A percentile compares a stretch with the other conserved stretches of the same genome.
These are phyloP conservation scores for Chamaecrista fasciculata DNA, from an alignment of 306 rosid genomes.

Conservation along the genomic window DNA sequence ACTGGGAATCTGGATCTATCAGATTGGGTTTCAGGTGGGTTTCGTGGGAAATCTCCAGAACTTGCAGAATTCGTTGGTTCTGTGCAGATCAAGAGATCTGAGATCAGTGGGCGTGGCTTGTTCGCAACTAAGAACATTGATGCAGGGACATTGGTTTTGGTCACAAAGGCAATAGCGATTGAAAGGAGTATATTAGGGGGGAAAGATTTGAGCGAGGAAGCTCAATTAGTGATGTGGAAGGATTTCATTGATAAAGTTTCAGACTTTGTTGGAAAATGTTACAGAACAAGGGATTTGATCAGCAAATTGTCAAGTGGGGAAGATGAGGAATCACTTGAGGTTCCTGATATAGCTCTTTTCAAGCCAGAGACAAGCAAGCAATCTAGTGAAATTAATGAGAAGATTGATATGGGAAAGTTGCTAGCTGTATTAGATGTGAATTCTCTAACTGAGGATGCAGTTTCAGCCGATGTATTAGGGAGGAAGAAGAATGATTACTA, in stretches of 20 bases:
- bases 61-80: constrained; percentile 70
- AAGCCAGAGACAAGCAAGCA: constrained; percentile 42
- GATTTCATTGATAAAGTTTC: constrained; percentile 58
- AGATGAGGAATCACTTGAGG: constrained; percentile 62
- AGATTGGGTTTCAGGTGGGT: constrained; percentile 67
- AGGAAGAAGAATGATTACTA: constrained; percentile 61
- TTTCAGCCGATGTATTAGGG: constrained; percentile 68
- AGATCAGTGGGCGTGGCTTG: constrained; percentile 70
- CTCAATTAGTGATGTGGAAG: constrained; percentile 88
- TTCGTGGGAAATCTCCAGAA: constrained; percentile 59
- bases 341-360: constrained; percentile 55
- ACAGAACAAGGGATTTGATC: constrained; percentile 46
- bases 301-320: constrained; percentile 62
- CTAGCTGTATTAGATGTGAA: constrained; percentile 70
- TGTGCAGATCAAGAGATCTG: constrained; percentile 65
- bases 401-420: constrained; percentile 48
- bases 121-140: constrained; percentile 70
- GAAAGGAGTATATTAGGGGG: constrained; percentile 76
- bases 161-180: constrained; percentile 62
- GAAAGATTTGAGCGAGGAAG: constrained; percentile 62
- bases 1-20: constrained; percentile 79
- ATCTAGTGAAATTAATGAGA: constrained; percentile 25
- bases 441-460: constrained; percentile 70
- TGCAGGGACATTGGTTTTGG: constrained; percentile 61
- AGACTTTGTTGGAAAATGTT: constrained; percentile 43